Percentiles rank a stretch among this genome's conserved stretches.
These are phyloP conservation scores for Zychaea mexicana DNA, from an alignment of 371 early-diverging fungal genomes.

Conservation along the genomic window DNA sequence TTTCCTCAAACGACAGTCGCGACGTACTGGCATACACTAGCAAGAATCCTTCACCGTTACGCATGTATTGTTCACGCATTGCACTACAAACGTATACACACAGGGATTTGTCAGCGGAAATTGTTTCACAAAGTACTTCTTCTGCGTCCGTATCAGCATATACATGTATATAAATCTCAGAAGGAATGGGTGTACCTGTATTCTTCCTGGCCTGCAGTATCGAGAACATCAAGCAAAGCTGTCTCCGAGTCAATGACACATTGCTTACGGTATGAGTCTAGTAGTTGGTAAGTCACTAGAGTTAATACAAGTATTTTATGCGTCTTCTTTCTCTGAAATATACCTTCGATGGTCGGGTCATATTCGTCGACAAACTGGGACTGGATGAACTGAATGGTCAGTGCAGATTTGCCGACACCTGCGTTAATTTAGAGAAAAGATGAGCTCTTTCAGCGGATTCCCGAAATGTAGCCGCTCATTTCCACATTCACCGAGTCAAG, in stretches of 20 bases:
- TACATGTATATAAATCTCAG: not conserved
- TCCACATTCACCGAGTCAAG: too few relatives aligned
- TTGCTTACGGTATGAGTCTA: constrained; percentile 91
- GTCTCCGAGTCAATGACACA: constrained; percentile 83
- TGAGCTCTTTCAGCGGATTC: not conserved
- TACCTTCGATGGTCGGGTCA: constrained; percentile 93
- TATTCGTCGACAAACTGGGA: constrained; percentile 91
- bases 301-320: not conserved
- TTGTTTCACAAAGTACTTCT: not conserved
- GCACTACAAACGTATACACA: constrained; percentile 40
- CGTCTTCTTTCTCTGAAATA: not conserved
- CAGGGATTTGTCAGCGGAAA: not conserved
- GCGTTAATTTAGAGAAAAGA: not conserved
- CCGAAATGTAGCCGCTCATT: too few relatives aligned
- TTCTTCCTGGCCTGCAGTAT: constrained; percentile 95
- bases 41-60: constrained; percentile 58
- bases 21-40: constrained; percentile 73
- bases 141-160: not conserved
- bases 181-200: constrained; percentile 57
- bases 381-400: constrained; percentile 91
- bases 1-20: constrained; percentile 80
- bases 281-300: too few relatives aligned
- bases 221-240: constrained; percentile 87
- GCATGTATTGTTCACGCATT: constrained; percentile 82
- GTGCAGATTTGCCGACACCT: constrained; percentile 85